Conservation (phyloP, 129 eudicot species). For the Centella asiatica region DNA sequence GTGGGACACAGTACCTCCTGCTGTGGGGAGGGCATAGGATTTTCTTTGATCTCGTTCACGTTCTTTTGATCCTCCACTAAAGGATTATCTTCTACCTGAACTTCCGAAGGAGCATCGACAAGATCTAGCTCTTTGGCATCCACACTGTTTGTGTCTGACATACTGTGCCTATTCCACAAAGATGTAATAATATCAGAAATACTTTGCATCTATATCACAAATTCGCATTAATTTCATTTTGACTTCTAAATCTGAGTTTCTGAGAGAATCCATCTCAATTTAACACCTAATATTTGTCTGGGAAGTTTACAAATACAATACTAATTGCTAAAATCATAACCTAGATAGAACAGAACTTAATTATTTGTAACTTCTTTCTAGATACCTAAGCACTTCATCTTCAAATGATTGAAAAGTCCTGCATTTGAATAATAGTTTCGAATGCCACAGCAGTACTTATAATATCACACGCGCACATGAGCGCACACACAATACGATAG, state of each 20-base stretch:
- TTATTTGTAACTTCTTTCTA: too few species aligned
- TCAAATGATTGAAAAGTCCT: too few species aligned
- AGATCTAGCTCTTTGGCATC: conserved; percentile 17
- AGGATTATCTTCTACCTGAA: conserved; percentile 13
- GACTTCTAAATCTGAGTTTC: not conserved
- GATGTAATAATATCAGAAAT: too few species aligned
- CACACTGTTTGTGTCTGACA: conserved; percentile 22
- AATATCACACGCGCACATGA: too few species aligned
- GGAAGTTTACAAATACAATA: not conserved
- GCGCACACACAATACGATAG: too few species aligned
- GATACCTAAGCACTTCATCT: not conserved
- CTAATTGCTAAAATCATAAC: not conserved
- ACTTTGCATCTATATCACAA: too few species aligned
- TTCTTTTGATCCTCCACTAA: conserved; percentile 12
- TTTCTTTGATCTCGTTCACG: conserved; percentile 22
- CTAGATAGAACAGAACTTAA: not conserved
- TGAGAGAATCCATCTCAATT: not conserved
- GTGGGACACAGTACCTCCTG: conserved; percentile 38
- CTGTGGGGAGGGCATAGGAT: conserved; percentile 44
- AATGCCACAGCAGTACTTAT: too few species aligned
- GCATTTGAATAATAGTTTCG: too few species aligned
- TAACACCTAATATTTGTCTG: not conserved
- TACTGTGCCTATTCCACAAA: conserved; percentile 4
- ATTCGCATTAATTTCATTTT: too few species aligned
- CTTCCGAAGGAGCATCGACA: conserved; percentile 19